Evolutionary conservation across 345 rosid species (phyloP), one percentile per base, ranked within the genome.

Genomic region (Citrus medica): DNA sequence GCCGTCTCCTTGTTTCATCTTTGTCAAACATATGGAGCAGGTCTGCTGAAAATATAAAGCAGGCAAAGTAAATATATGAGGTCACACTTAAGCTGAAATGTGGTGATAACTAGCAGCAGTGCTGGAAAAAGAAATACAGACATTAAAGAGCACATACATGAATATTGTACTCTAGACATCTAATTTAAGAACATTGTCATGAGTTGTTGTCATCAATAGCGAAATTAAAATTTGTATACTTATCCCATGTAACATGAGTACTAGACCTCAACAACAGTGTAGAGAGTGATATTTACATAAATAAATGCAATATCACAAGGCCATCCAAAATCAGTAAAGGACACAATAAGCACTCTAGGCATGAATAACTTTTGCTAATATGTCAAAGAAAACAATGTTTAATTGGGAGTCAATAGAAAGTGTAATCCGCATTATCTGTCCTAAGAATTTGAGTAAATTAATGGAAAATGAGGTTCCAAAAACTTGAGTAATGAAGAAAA

Each of bases 11-110:
- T 91, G 93, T 81, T 92, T 94, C 88, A 96, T 92, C 87, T 91
- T 92, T 40, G 83, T 89, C 86, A 96, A 87, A 83, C 99, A 96
- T 82, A 94, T 90, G 4, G 97, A 89, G 84, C 99, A 96, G 66
- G 92, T 91, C 76, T 87, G 92, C 91, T 89, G 89, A 62, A 82
- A 85, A 58, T 73, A 42, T 16, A 67, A 17, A 51, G 3, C 67
- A 64, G 33, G 58, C 33, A 48, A 79, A 59, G 66, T 30, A 74
- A 32, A 56, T 35, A 60, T 32, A 55, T 71, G 51, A 65, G 60
- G 73, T 67, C 77, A 67, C 56, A 67, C 56, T n/a, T 25, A 7
- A 74, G 59, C 38, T 46, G 33, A 24, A 17, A 33, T 63, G 69
- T n/a, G 7, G 10, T 16, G 24, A 46, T n/a, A 4, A 35, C 38